Percentiles rank a stretch among this genome's conserved stretches.
phyloP scores from a whole-genome alignment of 2,329 filamentous ascomycete species.

The Rutstroemia sp. region DNA sequence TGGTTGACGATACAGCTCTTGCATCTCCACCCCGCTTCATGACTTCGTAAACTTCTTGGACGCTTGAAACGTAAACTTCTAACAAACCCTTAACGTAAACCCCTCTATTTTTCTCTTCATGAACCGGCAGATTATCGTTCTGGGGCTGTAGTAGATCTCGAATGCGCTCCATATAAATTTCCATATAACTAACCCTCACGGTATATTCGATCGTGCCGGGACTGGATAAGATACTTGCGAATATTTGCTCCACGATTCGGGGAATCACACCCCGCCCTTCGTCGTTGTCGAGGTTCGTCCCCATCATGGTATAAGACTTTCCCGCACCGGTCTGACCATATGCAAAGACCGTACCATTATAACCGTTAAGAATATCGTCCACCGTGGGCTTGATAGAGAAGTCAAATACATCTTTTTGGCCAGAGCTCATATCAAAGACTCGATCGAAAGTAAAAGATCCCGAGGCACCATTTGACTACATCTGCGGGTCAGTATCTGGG shows the following conservation, averaged over 20 bases:
- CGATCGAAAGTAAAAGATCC: constrained; percentile 95
- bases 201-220: constrained; percentile 95
- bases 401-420: constrained; percentile 91
- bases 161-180: constrained; percentile 99
- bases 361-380: constrained; percentile 96
- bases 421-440: constrained; percentile 89
- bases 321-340: constrained; percentile 97
- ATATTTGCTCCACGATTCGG: constrained; percentile 95
- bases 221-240: constrained; percentile 86
- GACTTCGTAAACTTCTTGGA: constrained; percentile 93
- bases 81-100: constrained; percentile 94
- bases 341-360: constrained; percentile 98
- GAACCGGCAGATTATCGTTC: constrained; percentile 94
- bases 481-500: constrained; percentile 22
- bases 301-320: constrained; percentile 99
- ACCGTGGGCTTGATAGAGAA: constrained; percentile 95
- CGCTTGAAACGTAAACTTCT: constrained; percentile 92
- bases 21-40: constrained; percentile 88
- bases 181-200: constrained; percentile 98
- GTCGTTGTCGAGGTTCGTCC: constrained; percentile 85
- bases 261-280: constrained; percentile 89
- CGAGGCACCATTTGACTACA: constrained; percentile 71
- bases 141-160: constrained; percentile 85
- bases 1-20: constrained; percentile 88
- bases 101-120: constrained; percentile 92